Conservation (phyloP, 495 filamentous ascomycete species). For the Hyaloscypha hepaticicola region DNA sequence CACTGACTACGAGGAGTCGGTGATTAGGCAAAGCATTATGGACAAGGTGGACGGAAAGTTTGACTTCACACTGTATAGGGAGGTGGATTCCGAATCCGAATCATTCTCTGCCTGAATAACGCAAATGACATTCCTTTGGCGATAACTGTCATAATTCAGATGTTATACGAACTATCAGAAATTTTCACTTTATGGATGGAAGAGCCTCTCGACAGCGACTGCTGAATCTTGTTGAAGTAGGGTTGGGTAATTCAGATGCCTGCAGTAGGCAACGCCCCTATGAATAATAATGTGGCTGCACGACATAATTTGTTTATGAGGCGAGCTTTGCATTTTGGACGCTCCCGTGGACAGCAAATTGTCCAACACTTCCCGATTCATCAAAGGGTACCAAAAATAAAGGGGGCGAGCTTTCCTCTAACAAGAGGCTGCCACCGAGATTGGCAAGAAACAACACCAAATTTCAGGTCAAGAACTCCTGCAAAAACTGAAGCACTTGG, state of each 20-base stretch:
- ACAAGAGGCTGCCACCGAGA: no score
- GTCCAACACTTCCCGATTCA: no score
- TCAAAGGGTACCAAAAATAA: no score
- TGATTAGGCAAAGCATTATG: slow-evolving; percentile 40
- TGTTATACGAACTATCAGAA: neutral
- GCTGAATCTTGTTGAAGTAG: neutral
- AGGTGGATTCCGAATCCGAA: slow-evolving; percentile 36
- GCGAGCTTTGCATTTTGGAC: no score
- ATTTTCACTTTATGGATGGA: neutral
- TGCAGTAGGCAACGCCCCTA: neutral
- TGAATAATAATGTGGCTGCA: neutral
- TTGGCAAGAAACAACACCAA: no score
- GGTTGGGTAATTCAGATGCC: neutral
- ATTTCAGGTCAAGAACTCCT: no score
- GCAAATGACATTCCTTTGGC: neutral
- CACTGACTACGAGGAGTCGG: slow-evolving; percentile 35
- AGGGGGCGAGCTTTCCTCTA: no score
- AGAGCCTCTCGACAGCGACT: neutral
- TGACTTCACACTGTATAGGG: slow-evolving; percentile 40
- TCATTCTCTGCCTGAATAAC: slow-evolving; percentile 33
- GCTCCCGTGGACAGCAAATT: no score
- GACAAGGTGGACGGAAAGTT: slow-evolving; percentile 42
- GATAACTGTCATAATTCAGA: neutral
- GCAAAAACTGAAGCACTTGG: no score
- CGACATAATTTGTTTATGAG: no score